Evolutionary conservation across 1,284 basidiomycete genomes (phyloP).

Genomic region (Fistulinella staudtii): DNA sequence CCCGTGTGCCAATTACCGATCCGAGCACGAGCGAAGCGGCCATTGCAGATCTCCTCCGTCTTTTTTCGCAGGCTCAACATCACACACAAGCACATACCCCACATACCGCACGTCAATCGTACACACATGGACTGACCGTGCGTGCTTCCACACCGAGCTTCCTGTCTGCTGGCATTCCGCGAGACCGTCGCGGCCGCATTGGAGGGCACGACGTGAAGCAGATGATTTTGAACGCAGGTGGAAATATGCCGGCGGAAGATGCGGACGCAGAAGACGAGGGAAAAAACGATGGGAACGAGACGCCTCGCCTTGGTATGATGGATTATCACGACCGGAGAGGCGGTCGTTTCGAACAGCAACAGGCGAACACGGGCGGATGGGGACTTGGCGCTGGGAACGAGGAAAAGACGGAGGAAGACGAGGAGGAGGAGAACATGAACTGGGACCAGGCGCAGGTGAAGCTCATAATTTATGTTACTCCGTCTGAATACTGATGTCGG

Average conservation of each 20-base stretch:
- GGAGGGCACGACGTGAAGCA: slow-evolving; percentile 45
- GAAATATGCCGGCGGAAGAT: slow-evolving; percentile 12
- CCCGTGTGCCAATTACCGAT: slow-evolving; percentile 28
- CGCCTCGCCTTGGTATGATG: slow-evolving; percentile 41
- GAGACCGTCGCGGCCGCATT: slow-evolving; percentile 72
- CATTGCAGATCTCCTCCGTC: slow-evolving; percentile 56
- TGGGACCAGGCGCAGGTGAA: slow-evolving; percentile 65
- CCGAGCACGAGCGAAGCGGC: slow-evolving; percentile 61
- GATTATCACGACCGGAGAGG: slow-evolving; percentile 26
- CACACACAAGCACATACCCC: slow-evolving; percentile 37
- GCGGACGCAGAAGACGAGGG: slow-evolving; percentile 28
- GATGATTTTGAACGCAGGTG: slow-evolving; percentile 23
- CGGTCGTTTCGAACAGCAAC: slow-evolving; percentile 16
- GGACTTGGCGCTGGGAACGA: slow-evolving; percentile 57
- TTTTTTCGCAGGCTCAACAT: slow-evolving; percentile 34
- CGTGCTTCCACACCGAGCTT: slow-evolving; percentile 57
- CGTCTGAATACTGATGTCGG: not conserved
- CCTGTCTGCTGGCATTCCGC: slow-evolving; percentile 63
- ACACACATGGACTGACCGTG: slow-evolving; percentile 30
- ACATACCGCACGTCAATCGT: slow-evolving; percentile 21
- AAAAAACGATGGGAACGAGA: slow-evolving; percentile 49
- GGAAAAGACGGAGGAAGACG: slow-evolving; percentile 38
- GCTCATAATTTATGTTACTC: not conserved
- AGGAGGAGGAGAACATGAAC: slow-evolving; percentile 48
- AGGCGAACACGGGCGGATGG: slow-evolving; percentile 58